Percentiles rank a stretch among this genome's conserved stretches.
Conservation (phyloP, 2,329 filamentous ascomycete genomes). For the Apiospora phragmitis region DNA sequence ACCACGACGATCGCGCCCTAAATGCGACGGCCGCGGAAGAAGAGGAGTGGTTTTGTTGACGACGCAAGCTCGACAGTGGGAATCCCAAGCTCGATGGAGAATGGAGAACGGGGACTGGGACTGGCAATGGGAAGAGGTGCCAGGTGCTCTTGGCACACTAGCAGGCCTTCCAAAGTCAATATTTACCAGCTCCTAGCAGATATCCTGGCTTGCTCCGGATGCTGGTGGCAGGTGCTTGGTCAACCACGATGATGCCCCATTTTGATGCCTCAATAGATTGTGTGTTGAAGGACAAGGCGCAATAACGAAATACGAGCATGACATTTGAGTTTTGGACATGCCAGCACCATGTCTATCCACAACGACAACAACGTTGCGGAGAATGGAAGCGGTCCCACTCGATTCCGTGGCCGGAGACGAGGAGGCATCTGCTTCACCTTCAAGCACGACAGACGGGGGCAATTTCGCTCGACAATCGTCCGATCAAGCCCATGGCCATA, state of each 20-base stretch:
- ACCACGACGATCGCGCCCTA: conserved; percentile 1
- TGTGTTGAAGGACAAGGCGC: background rate
- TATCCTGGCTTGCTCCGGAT: background rate
- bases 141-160: background rate
- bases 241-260: background rate
- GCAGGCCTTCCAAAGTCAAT: background rate
- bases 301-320: background rate
- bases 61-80: background rate
- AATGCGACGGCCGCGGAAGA: background rate
- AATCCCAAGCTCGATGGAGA: background rate
- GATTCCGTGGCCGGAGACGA: background rate
- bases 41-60: background rate
- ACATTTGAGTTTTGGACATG: background rate
- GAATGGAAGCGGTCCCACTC: background rate
- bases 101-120: background rate
- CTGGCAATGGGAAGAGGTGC: background rate
- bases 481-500: background rate
- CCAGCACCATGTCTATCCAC: conserved; percentile 1
- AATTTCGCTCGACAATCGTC: background rate
- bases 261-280: background rate
- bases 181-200: background rate
- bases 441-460: conserved; percentile 2
- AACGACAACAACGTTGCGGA: conserved; percentile 4
- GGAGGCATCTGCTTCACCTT: background rate
- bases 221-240: background rate